phyloP scores from a whole-genome alignment of 2,329 filamentous ascomycete genomes.

The Apiospora rasikravindrae region DNA sequence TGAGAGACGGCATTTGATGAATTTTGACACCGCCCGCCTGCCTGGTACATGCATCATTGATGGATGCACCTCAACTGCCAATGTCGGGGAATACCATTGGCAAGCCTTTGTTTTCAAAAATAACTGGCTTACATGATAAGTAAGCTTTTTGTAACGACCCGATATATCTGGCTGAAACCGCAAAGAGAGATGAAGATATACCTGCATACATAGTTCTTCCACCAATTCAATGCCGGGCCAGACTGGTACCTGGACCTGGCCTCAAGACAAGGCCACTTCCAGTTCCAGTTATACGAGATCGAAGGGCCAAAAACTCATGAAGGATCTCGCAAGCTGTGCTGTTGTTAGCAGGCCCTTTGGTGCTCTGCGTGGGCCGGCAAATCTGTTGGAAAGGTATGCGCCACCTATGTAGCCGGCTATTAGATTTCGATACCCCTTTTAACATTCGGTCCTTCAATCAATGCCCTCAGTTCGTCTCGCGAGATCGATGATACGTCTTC shows the following conservation, averaged over 20 bases:
- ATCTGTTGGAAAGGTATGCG: not conserved
- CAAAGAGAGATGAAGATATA: not conserved
- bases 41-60: not conserved
- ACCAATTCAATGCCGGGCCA: not conserved
- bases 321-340: not conserved
- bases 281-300: not conserved
- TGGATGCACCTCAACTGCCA: not conserved
- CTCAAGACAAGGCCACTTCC: not conserved
- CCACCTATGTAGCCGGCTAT: not conserved
- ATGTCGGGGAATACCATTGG: not conserved
- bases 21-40: not conserved
- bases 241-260: not conserved
- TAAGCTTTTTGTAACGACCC: not conserved
- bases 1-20: not conserved
- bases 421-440: not conserved
- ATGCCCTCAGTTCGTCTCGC: not conserved
- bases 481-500: not conserved
- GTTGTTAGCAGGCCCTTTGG: not conserved
- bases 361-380: not conserved
- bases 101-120: not conserved
- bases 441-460: conserved; percentile 6
- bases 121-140: not conserved
- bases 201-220: not conserved
- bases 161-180: not conserved
- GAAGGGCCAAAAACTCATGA: too few species aligned